phyloP scores from a whole-genome alignment of 2,329 filamentous ascomycete genomes.

The Pyricularia pennisetigena region DNA sequence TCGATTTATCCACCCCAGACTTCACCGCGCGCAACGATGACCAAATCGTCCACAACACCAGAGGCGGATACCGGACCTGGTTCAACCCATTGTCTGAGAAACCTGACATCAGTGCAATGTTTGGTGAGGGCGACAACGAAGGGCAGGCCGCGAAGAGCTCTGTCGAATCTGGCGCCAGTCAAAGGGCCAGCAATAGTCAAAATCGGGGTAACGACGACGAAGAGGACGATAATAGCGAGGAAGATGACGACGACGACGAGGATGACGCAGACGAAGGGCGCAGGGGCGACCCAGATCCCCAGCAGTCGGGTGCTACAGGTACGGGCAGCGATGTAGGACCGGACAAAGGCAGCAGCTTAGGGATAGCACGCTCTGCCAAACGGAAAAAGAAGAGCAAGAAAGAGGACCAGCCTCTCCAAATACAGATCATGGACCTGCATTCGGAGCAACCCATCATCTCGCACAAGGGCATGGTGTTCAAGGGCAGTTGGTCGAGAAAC shows the following conservation, averaged over 20 bases:
- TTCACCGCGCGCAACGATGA: constrained; percentile 35
- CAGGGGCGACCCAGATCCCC: neutral
- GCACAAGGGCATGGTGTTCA: constrained; percentile 69
- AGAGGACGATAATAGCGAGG: neutral
- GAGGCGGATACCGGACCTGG: constrained; percentile 34
- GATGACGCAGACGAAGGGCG: neutral
- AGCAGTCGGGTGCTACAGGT: constrained; percentile 17
- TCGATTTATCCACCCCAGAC: constrained; percentile 53
- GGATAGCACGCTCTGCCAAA: constrained; percentile 4
- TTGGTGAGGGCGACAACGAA: constrained; percentile 11
- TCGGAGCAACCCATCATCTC: constrained; percentile 66
- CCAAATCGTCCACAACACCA: constrained; percentile 24
- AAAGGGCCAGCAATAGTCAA: neutral
- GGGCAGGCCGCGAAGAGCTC: neutral
- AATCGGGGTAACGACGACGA: neutral
- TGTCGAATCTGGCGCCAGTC: neutral
- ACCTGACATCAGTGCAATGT: constrained; percentile 9
- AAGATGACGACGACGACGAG: constrained; percentile 9
- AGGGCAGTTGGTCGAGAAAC: constrained; percentile 71
- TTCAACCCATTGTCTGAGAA: constrained; percentile 19
- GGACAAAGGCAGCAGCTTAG: constrained; percentile 9
- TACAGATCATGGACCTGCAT: constrained; percentile 81
- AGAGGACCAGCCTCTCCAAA: constrained; percentile 23
- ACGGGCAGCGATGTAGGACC: constrained; percentile 12
- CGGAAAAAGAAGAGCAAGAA: constrained; percentile 9